Percentiles rank a stretch among this genome's conserved stretches.
These are phyloP conservation scores for Xerocomus spinulosus DNA, from an alignment of 768 basidiomycete species.

Conservation along the genomic window DNA sequence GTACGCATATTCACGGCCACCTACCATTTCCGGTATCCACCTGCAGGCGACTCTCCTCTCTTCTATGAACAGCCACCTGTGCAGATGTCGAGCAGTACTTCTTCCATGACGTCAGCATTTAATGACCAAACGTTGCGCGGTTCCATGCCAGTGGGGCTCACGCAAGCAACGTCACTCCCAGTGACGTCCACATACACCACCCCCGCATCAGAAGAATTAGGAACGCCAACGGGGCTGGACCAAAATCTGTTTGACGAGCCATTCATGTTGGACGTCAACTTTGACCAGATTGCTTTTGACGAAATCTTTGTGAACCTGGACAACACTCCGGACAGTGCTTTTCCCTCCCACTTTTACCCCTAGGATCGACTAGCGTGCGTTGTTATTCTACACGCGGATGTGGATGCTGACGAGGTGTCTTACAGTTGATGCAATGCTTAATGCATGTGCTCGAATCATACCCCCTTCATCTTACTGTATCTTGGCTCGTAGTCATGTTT, in stretches of 20 bases:
- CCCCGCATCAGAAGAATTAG: not conserved
- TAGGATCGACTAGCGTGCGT: conserved; percentile 27
- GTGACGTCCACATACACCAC: not conserved
- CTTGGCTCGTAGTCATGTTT: not conserved
- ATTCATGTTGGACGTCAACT: conserved; percentile 28
- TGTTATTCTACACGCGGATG: not conserved
- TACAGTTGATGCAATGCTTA: conserved; percentile 22
- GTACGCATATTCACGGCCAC: conserved; percentile 50
- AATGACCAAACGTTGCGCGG: conserved; percentile 1
- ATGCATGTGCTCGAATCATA: not conserved
- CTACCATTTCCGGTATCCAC: conserved; percentile 51
- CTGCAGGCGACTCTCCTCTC: conserved; percentile 8
- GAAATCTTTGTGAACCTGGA: conserved; percentile 22
- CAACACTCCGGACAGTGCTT: conserved; percentile 13
- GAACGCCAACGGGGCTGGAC: conserved; percentile 4
- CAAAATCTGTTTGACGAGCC: conserved; percentile 28
- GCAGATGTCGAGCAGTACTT: conserved; percentile 8
- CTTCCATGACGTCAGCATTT: conserved; percentile 17
- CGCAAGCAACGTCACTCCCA: conserved; percentile 6
- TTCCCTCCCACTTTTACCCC: conserved; percentile 27
- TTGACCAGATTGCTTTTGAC: conserved; percentile 26
- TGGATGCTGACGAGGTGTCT: conserved; percentile 8
- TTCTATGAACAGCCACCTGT: conserved; percentile 9
- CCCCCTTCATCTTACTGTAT: not conserved
- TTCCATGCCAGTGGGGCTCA: not conserved